Percentiles rank a stretch among this genome's conserved stretches.
Evolutionary conservation across 2,329 filamentous ascomycete genomes (phyloP).

Genomic region (Nectriaceae sp.): DNA sequence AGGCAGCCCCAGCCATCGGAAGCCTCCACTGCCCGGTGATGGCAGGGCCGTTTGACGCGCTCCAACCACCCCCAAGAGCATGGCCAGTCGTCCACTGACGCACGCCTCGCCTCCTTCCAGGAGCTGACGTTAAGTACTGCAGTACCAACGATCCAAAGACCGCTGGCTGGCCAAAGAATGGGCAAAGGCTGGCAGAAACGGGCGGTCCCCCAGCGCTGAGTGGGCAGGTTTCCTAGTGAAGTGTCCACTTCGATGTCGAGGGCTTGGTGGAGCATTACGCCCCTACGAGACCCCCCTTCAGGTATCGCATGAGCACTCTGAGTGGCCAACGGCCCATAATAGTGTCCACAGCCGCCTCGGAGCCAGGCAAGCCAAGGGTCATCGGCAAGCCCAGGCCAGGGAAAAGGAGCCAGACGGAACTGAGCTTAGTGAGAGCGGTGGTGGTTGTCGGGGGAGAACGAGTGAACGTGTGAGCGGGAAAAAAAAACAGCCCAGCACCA

Average conservation of each 20-base stretch:
- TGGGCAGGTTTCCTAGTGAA: background rate
- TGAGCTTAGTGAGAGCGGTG: background rate
- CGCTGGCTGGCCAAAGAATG: background rate
- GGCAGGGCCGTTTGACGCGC: constrained; percentile 19
- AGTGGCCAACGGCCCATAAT: constrained; percentile 25
- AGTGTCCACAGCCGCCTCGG: constrained; percentile 29
- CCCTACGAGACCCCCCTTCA: constrained; percentile 21
- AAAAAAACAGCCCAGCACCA: too few relatives aligned
- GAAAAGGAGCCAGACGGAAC: constrained; percentile 1
- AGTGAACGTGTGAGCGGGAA: background rate
- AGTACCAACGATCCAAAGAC: too few relatives aligned
- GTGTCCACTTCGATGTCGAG: constrained; percentile 5
- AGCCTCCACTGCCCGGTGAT: background rate
- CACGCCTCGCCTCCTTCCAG: background rate
- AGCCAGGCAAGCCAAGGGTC: constrained; percentile 17
- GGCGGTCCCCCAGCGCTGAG: background rate
- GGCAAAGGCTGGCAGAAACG: background rate
- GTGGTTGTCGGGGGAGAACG: background rate
- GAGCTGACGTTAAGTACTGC: constrained; percentile 3
- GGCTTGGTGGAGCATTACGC: constrained; percentile 23
- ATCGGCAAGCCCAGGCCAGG: constrained; percentile 5
- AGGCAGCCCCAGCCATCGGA: background rate
- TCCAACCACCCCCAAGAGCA: constrained; percentile 20
- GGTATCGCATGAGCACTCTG: constrained; percentile 22
- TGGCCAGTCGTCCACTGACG: constrained; percentile 2